Evolutionary conservation across 768 basidiomycete species (phyloP), one percentile per base, ranked within the genome.

Genomic region (Agrocybe pediades): DNA sequence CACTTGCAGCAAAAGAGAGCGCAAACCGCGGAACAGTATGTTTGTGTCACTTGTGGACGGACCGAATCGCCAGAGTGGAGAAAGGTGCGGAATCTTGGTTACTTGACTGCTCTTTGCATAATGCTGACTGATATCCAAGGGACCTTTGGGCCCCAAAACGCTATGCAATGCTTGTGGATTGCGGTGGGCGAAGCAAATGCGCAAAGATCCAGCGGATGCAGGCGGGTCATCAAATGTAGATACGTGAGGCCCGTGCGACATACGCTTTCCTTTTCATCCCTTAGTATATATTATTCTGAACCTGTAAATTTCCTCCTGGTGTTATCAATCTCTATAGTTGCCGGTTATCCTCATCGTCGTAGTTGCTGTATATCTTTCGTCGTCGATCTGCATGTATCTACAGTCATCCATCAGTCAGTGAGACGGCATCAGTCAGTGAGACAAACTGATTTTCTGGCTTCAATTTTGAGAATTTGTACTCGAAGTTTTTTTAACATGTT

Each of bases 41-140:
- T 95, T 9, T 98, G 95, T 64, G 80, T 91, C 26, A 93, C 88
- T 13, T 99, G 96, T 62, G 97, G 97, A 16, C 80, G 93, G 54
- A 98, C 95, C 1, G 92, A 95, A 70, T 95, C 93, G 39, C 95
- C 97, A 0, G 96, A 99, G 72, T 99, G 96, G 96, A 83, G 96
- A 62, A 95, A 94, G 81, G 92, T 75, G 21, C 19, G 70, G 58
- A 17, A 8, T 8, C 36, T 30, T 40, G 9, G 21, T n/a, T 20
- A 7, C n/a, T n/a, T n/a, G n/a, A n/a, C n/a, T 16, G 16, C 19
- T 3, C 26, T 1, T 6, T n/a, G 47, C 30, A 7, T 15, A 13
- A 17, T 8, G 27, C 17, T 33, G 40, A 29, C 11, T 17, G 13
- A 25, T 55, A 46, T 26, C 41, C 5, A 59, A 91, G 91, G 96